phyloP scores from a whole-genome alignment of 352 stramenopile species.

The Globisporangium irregulare region DNA sequence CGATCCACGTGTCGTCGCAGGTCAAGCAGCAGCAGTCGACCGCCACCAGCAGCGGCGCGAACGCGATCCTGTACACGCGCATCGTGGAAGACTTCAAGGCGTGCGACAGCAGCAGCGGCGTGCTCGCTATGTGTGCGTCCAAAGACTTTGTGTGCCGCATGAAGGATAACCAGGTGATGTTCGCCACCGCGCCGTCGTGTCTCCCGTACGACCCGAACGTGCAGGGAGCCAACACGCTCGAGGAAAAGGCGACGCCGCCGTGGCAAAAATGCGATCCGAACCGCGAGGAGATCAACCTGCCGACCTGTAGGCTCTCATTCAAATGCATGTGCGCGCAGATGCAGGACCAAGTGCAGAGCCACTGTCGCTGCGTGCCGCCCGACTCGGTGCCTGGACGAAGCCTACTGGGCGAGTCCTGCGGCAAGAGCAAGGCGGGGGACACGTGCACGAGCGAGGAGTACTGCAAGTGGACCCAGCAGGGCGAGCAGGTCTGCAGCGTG shows the following conservation, averaged over 20 bases:
- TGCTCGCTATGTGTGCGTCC: constrained; percentile 41
- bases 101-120: constrained; percentile 25
- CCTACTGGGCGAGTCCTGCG: constrained; percentile 15
- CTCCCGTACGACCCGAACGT: constrained; percentile 32
- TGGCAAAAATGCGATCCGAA: constrained; percentile 34
- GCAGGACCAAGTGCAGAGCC: constrained; percentile 11
- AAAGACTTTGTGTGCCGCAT: constrained; percentile 49
- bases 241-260: constrained; percentile 28
- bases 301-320: constrained; percentile 42
- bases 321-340: constrained; percentile 23
- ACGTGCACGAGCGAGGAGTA: constrained; percentile 32
- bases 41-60: background rate
- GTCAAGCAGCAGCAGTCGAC: background rate
- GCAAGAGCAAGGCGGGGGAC: constrained; percentile 22
- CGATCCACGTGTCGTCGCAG: constrained; percentile 1
- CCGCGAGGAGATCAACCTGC: constrained; percentile 30
- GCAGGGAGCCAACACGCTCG: constrained; percentile 34
- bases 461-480: constrained; percentile 36
- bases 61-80: constrained; percentile 26
- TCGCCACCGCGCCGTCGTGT: constrained; percentile 31
- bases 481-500: constrained; percentile 30
- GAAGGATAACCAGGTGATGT: constrained; percentile 37
- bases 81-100: constrained; percentile 29
- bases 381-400: constrained; percentile 35
- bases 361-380: constrained; percentile 32